Evolutionary conservation across 2,329 filamentous ascomycete genomes (phyloP).

Genomic region (Chrysoporthe cubensis): DNA sequence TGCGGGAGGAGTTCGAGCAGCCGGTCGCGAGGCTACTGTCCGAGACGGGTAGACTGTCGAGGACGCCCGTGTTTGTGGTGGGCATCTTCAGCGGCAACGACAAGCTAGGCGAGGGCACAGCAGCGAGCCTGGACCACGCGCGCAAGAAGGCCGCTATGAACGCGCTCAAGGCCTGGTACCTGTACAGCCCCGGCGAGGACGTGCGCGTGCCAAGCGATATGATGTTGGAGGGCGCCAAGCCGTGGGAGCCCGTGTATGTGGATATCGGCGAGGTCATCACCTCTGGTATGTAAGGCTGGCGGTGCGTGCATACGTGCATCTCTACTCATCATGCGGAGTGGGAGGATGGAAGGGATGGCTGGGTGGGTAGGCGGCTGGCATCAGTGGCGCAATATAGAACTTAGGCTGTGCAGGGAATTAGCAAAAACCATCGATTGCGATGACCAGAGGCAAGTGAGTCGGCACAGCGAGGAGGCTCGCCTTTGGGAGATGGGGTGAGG

Average conservation of each 20-base stretch:
- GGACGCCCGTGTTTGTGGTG: slow-evolving; percentile 89
- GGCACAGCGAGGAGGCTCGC: background rate
- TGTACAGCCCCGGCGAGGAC: slow-evolving; percentile 78
- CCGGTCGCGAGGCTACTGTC: slow-evolving; percentile 86
- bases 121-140: slow-evolving; percentile 76
- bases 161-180: slow-evolving; percentile 91
- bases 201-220: slow-evolving; percentile 72
- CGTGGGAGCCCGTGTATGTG: slow-evolving; percentile 70
- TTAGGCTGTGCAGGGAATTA: slow-evolving; percentile 1
- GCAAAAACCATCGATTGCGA: slow-evolving; percentile 4
- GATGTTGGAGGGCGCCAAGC: slow-evolving; percentile 61
- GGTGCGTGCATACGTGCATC: slow-evolving; percentile 2
- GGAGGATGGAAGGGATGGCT: background rate
- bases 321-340: slow-evolving; percentile 3
- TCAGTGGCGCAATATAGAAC: slow-evolving; percentile 26
- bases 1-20: slow-evolving; percentile 83
- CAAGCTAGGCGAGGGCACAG: slow-evolving; percentile 89
- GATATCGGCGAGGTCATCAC: slow-evolving; percentile 73
- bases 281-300: slow-evolving; percentile 28
- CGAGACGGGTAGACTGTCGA: slow-evolving; percentile 85
- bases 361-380: slow-evolving; percentile 3
- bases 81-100: slow-evolving; percentile 91
- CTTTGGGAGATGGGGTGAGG: background rate
- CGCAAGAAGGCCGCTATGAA: slow-evolving; percentile 80
- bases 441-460: slow-evolving; percentile 4